Percentiles rank a stretch among this genome's conserved stretches.
Evolutionary conservation across 345 rosid genomes (phyloP).

Genomic region (Triadica sebifera): DNA sequence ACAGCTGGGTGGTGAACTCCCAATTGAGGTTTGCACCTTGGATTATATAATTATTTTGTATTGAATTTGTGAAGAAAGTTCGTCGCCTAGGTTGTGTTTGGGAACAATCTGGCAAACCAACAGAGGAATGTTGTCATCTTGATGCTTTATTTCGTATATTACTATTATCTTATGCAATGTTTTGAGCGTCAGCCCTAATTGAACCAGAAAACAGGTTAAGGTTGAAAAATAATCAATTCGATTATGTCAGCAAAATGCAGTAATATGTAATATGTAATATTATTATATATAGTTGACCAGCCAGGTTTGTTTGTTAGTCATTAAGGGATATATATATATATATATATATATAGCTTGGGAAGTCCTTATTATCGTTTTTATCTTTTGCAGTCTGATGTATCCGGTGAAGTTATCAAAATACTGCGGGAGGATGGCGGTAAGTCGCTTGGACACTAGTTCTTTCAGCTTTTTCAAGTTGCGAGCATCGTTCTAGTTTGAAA

Average conservation of each 20-base stretch:
- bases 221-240: too few relatives aligned
- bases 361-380: slow-evolving; percentile 7
- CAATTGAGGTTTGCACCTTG: slow-evolving; percentile 55
- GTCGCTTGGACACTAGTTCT: slow-evolving; percentile 11
- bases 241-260: too few relatives aligned
- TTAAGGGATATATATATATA: too few relatives aligned
- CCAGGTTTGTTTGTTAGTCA: too few relatives aligned
- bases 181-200: too few relatives aligned
- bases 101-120: neutral
- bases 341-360: neutral
- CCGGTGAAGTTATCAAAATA: slow-evolving; percentile 77
- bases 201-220: too few relatives aligned
- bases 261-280: too few relatives aligned
- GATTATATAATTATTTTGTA: neutral
- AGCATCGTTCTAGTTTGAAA: neutral
- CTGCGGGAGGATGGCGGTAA: slow-evolving; percentile 77
- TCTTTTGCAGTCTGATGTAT: slow-evolving; percentile 62
- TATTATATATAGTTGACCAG: too few relatives aligned
- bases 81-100: neutral
- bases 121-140: neutral
- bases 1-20: slow-evolving; percentile 80
- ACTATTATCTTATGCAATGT: neutral
- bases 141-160: neutral
- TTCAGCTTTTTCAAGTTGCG: neutral
- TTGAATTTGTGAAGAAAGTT: neutral